Conservation (phyloP, 2,329 filamentous ascomycete genomes). For the Cercospora berteroae region DNA sequence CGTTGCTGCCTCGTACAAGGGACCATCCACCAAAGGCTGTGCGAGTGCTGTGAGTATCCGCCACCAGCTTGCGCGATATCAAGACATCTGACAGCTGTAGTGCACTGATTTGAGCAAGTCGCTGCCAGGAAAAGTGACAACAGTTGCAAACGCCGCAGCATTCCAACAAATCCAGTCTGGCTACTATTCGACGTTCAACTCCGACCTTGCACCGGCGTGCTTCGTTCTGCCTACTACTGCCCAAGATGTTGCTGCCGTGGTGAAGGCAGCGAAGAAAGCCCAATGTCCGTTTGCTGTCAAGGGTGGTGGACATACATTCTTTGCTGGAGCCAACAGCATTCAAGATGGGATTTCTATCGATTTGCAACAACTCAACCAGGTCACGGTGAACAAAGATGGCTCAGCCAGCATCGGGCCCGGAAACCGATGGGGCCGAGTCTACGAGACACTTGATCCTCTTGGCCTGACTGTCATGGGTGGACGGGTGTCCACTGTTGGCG, state of each 20-base stretch:
- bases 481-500: slow-evolving; percentile 30
- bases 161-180: slow-evolving; percentile 1
- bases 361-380: slow-evolving; percentile 24
- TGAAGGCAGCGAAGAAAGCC: slow-evolving; percentile 9
- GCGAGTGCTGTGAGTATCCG: neutral
- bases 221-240: slow-evolving; percentile 18
- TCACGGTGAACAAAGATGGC: slow-evolving; percentile 6
- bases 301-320: slow-evolving; percentile 33
- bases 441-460: slow-evolving; percentile 21
- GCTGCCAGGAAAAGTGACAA: neutral
- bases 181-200: slow-evolving; percentile 22
- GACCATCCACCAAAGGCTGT: neutral
- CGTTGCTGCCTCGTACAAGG: neutral
- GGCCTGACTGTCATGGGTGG: slow-evolving; percentile 28
- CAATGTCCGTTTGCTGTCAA: slow-evolving; percentile 33
- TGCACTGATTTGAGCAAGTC: neutral
- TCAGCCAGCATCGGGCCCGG: slow-evolving; percentile 8
- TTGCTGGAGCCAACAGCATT: slow-evolving; percentile 29
- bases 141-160: neutral
- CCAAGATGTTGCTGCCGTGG: slow-evolving; percentile 16
- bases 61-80: neutral
- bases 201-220: slow-evolving; percentile 18
- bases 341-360: slow-evolving; percentile 31
- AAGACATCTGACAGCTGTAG: neutral
- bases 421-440: slow-evolving; percentile 20